Percentiles rank a stretch among this genome's conserved stretches.
Evolutionary conservation across 306 rosid species (phyloP).

Genomic region (Delonix regia): DNA sequence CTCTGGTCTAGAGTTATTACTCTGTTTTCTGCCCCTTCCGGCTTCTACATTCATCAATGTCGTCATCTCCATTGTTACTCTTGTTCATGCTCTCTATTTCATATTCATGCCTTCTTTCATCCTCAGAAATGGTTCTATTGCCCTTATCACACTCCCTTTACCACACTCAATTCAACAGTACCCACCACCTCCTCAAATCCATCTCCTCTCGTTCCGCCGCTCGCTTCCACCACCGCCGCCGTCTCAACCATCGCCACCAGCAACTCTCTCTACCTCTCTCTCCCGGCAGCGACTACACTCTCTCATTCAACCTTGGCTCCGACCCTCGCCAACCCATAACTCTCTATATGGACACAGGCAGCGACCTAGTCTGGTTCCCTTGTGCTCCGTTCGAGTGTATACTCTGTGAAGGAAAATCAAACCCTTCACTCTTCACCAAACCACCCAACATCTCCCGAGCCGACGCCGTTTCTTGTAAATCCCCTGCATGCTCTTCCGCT

Average conservation of each 20-base stretch:
- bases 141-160: constrained; percentile 73
- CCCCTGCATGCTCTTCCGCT: constrained; percentile 71
- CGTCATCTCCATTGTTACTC: constrained; percentile 47
- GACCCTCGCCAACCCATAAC: constrained; percentile 55
- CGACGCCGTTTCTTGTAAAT: constrained; percentile 58
- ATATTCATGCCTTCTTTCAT: constrained; percentile 36
- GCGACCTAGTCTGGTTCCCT: constrained; percentile 93
- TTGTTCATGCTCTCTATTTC: constrained; percentile 39
- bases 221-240: constrained; percentile 62
- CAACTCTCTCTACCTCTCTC: constrained; percentile 82
- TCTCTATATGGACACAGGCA: constrained; percentile 91
- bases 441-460: constrained; percentile 46
- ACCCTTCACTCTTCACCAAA: constrained; percentile 33
- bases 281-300: constrained; percentile 82
- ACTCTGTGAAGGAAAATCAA: constrained; percentile 75
- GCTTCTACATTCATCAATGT: constrained; percentile 33
- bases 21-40: constrained; percentile 14
- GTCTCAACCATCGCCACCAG: constrained; percentile 6
- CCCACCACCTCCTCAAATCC: constrained; percentile 72
- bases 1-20: not conserved
- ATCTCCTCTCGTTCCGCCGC: constrained; percentile 57
- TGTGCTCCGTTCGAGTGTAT: constrained; percentile 86
- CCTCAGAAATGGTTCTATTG: constrained; percentile 44
- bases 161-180: constrained; percentile 55
- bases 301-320: constrained; percentile 60